Percentiles rank a stretch among this genome's conserved stretches.
phyloP scores from a whole-genome alignment of 768 basidiomycete species.

The Terana coerulea region DNA sequence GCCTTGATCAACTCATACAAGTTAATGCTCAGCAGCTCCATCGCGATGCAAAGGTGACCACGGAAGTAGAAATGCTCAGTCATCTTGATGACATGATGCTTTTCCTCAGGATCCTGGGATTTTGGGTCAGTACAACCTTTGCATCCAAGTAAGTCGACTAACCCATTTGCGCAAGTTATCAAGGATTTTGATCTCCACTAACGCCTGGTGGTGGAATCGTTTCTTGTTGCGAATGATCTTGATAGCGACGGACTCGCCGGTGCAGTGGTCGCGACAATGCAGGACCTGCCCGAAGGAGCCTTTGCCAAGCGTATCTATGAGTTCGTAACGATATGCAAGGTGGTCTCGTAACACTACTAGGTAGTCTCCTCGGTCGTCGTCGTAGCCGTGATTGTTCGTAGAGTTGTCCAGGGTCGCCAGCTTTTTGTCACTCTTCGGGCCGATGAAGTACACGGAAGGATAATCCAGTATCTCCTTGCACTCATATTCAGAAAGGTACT shows the following conservation, averaged over 20 bases:
- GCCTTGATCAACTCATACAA: conserved; percentile 99
- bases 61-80: conserved; percentile 98
- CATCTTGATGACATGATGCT: conserved; percentile 97
- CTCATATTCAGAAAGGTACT: conserved; percentile 83
- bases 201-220: conserved; percentile 94
- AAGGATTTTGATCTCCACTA: conserved; percentile 99
- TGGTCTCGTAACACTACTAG: conserved; percentile 88
- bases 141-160: conserved; percentile 25
- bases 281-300: conserved; percentile 98
- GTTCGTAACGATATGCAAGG: conserved; percentile 94
- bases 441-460: conserved; percentile 77
- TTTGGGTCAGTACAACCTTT: neutral
- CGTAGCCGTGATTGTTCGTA: conserved; percentile 90
- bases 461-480: conserved; percentile 89
- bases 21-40: conserved; percentile 97
- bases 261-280: conserved; percentile 91
- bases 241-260: conserved; percentile 94
- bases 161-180: conserved; percentile 98
- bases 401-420: conserved; percentile 66
- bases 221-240: conserved; percentile 99
- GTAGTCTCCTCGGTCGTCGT: conserved; percentile 98
- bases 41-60: conserved; percentile 95
- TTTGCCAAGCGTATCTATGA: conserved; percentile 90
- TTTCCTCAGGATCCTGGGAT: conserved; percentile 89
- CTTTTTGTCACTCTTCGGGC: conserved; percentile 81